phyloP scores from a whole-genome alignment of 495 filamentous ascomycete species.

The Aspergillus cavernicola region DNA sequence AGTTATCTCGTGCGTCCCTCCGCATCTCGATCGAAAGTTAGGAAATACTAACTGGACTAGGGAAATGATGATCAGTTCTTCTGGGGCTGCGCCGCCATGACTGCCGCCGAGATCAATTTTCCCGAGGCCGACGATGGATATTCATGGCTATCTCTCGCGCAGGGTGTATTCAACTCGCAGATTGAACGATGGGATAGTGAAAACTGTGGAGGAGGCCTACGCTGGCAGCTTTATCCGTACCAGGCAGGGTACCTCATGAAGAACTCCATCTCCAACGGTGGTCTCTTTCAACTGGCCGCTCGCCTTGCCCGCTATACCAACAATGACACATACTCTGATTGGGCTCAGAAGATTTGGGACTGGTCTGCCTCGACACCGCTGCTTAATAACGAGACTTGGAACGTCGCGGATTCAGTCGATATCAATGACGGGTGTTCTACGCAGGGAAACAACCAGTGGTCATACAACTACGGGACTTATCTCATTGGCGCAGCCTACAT shows the following conservation, averaged over 20 bases:
- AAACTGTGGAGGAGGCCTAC: constrained; percentile 49
- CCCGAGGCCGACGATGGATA: constrained; percentile 46
- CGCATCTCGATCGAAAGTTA: no score
- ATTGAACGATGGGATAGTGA: constrained; percentile 49
- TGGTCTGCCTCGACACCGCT: constrained; percentile 57
- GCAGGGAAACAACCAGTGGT: constrained; percentile 58
- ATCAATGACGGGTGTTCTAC: constrained; percentile 48
- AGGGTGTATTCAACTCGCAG: constrained; percentile 75
- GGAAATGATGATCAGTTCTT: constrained; percentile 59
- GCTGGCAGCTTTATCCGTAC: constrained; percentile 54
- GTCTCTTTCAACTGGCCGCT: constrained; percentile 64
- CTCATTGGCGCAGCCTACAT: constrained; percentile 66
- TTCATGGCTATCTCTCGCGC: constrained; percentile 70
- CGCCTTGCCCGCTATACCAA: constrained; percentile 64
- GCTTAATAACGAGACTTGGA: constrained; percentile 51
- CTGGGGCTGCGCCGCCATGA: constrained; percentile 56
- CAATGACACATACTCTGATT: constrained; percentile 59
- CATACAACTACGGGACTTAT: constrained; percentile 66
- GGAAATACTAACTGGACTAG: constrained; percentile 17
- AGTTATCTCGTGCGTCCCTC: constrained; percentile 29
- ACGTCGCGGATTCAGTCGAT: constrained; percentile 57
- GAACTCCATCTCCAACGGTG: constrained; percentile 67
- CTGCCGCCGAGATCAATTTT: constrained; percentile 49
- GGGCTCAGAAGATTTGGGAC: constrained; percentile 64
- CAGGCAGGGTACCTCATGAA: constrained; percentile 60